A percentile compares a stretch with the other conserved stretches of the same genome.
These are phyloP conservation scores for Hypsizygus marmoreus DNA, from an alignment of 768 basidiomycete genomes.

Conservation along the genomic window DNA sequence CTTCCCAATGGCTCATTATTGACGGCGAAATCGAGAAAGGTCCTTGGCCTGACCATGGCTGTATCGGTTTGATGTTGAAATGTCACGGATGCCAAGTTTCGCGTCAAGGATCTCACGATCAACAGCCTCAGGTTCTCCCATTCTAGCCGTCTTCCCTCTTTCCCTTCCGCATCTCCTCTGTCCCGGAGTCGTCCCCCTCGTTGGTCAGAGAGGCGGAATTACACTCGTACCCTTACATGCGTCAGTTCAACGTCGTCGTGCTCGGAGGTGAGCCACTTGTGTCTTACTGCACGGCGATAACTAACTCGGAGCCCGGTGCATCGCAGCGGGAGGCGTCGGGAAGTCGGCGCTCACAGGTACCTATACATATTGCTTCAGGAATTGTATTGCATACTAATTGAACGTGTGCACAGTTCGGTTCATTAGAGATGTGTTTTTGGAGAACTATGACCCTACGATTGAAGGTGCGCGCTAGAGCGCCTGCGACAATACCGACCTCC, in stretches of 20 bases:
- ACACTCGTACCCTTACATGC: constrained; percentile 41
- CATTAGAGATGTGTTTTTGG: constrained; percentile 70
- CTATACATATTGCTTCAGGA: constrained; percentile 1
- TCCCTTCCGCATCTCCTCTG: not conserved
- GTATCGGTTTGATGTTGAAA: constrained; percentile 11
- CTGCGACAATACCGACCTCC: constrained; percentile 1
- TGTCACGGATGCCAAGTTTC: constrained; percentile 8
- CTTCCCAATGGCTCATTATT: constrained; percentile 55
- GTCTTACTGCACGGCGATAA: constrained; percentile 2
- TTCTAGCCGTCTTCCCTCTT: constrained; percentile 11
- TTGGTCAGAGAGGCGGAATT: not conserved
- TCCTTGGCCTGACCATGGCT: constrained; percentile 57
- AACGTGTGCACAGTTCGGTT: constrained; percentile 55
- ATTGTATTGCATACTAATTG: constrained; percentile 1
- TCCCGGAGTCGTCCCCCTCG: not conserved
- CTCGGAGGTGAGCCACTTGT: constrained; percentile 62
- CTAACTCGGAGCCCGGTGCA: constrained; percentile 10
- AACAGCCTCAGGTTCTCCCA: too few relatives aligned
- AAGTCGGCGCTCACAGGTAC: constrained; percentile 80
- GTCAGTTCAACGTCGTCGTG: constrained; percentile 75
- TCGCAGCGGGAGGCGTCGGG: constrained; percentile 83
- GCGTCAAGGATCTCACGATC: constrained; percentile 20
- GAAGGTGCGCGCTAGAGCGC: constrained; percentile 53
- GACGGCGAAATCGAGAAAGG: constrained; percentile 68
- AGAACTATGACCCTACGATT: constrained; percentile 82